Evolutionary conservation across 495 filamentous ascomycete species (phyloP).

Genomic region (Aspergillus nanangensis): DNA sequence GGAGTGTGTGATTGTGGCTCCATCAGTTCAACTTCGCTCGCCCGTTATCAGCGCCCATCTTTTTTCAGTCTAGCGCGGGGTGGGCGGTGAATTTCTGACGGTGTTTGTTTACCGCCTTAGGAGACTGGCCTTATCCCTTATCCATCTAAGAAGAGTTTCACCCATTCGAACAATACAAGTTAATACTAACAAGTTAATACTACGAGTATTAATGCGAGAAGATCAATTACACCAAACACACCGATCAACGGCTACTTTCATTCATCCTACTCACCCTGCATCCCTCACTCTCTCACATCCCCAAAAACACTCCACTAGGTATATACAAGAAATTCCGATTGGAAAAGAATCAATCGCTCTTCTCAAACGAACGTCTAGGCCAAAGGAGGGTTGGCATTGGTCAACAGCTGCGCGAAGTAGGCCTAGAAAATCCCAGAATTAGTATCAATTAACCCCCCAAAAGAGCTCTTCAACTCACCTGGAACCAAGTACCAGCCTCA

Average conservation of each 20-base stretch:
- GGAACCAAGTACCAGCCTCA: constrained; percentile 75
- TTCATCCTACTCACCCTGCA: not conserved
- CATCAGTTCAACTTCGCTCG: not conserved
- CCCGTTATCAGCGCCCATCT: not conserved
- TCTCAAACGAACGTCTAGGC: too few species aligned
- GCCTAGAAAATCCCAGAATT: constrained; percentile 14
- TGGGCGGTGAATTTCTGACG: not conserved
- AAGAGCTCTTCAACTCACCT: constrained; percentile 44
- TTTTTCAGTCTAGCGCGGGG: not conserved
- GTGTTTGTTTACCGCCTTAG: not conserved
- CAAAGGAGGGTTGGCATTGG: constrained; percentile 58
- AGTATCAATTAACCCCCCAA: not conserved
- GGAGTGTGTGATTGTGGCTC: not conserved
- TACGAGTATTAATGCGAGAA: too few species aligned
- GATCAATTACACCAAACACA: too few species aligned
- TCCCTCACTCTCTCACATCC: not conserved
- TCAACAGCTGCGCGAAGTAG: constrained; percentile 67
- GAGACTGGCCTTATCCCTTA: not conserved
- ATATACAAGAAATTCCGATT: constrained; percentile 1
- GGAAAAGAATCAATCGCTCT: not conserved
- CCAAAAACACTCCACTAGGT: not conserved
- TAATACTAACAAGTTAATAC: too few species aligned
- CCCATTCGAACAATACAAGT: too few species aligned
- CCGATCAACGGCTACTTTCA: not conserved
- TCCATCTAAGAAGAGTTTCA: too few species aligned